Evolutionary conservation across 2,329 filamentous ascomycete species (phyloP), one percentile per base, ranked within the genome.

Genomic region (Aotearoamyces nothofagi): DNA sequence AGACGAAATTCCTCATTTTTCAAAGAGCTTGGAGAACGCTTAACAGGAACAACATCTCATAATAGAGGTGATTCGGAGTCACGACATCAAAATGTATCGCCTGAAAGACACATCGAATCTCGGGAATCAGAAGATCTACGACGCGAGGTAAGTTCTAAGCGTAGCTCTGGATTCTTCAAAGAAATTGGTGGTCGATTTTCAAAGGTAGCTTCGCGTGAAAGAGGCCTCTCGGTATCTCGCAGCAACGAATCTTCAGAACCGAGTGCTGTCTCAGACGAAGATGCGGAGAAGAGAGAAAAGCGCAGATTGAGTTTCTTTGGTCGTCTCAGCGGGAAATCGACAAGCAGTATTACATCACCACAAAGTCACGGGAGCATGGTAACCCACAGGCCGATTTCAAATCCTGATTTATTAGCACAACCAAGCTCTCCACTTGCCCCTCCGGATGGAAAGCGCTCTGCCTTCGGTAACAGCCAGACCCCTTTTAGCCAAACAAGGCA

Each of bases 101-200:
- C 39, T 24, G 23, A 16, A 7, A 26, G 31, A 20, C 29, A 15
- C n/a, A 11, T 34, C 15, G 34, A 39, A 5, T 38, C 35, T 22
- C 31, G 29, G 7, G 43, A 35, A 55, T 4, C 58, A 59, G 2
- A n/a, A n/a, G n/a, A n/a, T n/a, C n/a, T n/a, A n/a, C n/a, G n/a
- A n/a, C n/a, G n/a, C n/a, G n/a, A n/a, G n/a, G n/a, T n/a, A n/a
- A n/a, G n/a, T n/a, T n/a, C n/a, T n/a, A n/a, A n/a, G n/a, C n/a
- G n/a, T n/a, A 56, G 53, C 32, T 61, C 55, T 9, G 57, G 50
- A 12, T 45, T 69, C n/a, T 61, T 70, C 36, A 67, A 63, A 36
- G 61, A 64, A 10, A 51, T 66, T 29, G 58, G 62, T 3, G 57
- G 55, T 29, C 56, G 56, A 31, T 49, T 65, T 23, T 42, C 40